Evolutionary conservation across 768 basidiomycete genomes (phyloP), one percentile per base, ranked within the genome.

Genomic region (Boletus pseudopeckii): DNA sequence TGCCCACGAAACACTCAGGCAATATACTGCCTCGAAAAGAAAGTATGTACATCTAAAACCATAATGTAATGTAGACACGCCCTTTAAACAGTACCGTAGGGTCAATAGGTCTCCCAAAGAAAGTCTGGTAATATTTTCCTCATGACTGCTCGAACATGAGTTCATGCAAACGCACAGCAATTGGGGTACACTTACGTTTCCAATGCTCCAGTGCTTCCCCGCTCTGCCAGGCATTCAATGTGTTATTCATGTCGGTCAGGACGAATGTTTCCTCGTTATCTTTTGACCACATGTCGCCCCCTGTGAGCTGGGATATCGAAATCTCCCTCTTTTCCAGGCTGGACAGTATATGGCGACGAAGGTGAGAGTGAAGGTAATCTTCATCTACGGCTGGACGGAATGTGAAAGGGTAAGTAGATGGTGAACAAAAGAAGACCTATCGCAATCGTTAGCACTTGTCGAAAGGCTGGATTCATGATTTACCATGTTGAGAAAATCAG

Each of bases 361-460:
- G 71, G 41, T 81, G 77, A 10, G 90, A 91, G 4, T 82, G 79
- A 22, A 88, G 79, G 68, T 81, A 88, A 66, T 91, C 90, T 2
- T 73, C 70, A n/a, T 74, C 65, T 14, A 59, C 64, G 0, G 84
- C 70, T 14, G 74, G 63, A 33, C 87, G 82, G 77, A 91, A 86
- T 13, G 77, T 77, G 45, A 90, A 64, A 3, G 82, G 77, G 14
- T 65, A 62, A 7, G 73, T 40, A 11, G 84, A 81, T 24, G 75
- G 71, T 1, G 85, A 86, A 69, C 94, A 96, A 72, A 96, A 87
- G 62, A 93, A 80, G 15, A 92, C 87, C 93, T 94, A 53, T 22
- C 15, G 7, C 40, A 37, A 7, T 8, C 1, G 17, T 66, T 13
- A 66, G 58, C 43, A 46, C n/a, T 17, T 34, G 37, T 49, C 17